Evolutionary conservation across 1,284 basidiomycete species (phyloP).

Genomic region (Athelia psychrophila): DNA sequence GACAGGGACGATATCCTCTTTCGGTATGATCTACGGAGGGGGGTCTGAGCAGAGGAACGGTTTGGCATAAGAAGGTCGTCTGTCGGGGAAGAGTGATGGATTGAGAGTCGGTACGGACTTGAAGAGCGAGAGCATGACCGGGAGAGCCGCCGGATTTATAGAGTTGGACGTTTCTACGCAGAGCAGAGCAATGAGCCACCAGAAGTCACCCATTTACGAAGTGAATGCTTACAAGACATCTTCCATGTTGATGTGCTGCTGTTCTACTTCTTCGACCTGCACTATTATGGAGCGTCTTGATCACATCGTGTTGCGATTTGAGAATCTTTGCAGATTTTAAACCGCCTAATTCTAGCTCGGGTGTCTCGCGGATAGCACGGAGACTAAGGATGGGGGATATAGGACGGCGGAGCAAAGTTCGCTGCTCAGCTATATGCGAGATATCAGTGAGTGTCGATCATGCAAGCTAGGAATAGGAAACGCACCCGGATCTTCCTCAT

Average conservation of each 20-base stretch:
- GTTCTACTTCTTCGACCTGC: conserved; percentile 18
- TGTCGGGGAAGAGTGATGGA: too few relatives aligned
- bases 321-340: conserved; percentile 18
- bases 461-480: conserved; percentile 12
- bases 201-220: too few relatives aligned
- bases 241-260: conserved; percentile 22
- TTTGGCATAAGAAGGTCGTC: conserved; percentile 17
- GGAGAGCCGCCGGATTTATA: conserved; percentile 24
- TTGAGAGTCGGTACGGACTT: conserved; percentile 8
- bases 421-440: conserved; percentile 18
- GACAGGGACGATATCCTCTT: conserved; percentile 36
- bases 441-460: conserved; percentile 15
- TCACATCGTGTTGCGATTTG: conserved; percentile 18
- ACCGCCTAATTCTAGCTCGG: conserved; percentile 21
- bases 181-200: too few relatives aligned
- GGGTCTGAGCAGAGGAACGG: conserved; percentile 31
- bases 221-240: conserved; percentile 26
- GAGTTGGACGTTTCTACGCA: conserved; percentile 28
- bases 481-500: conserved; percentile 29
- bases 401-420: conserved; percentile 24
- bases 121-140: conserved; percentile 15
- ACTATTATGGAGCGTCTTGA: conserved; percentile 15
- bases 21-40: conserved; percentile 27
- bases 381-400: conserved; percentile 40
- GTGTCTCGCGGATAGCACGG: conserved; percentile 35